Evolutionary conservation across 805 yeast genomes (phyloP).

Genomic region (Saturnispora galanensis): DNA sequence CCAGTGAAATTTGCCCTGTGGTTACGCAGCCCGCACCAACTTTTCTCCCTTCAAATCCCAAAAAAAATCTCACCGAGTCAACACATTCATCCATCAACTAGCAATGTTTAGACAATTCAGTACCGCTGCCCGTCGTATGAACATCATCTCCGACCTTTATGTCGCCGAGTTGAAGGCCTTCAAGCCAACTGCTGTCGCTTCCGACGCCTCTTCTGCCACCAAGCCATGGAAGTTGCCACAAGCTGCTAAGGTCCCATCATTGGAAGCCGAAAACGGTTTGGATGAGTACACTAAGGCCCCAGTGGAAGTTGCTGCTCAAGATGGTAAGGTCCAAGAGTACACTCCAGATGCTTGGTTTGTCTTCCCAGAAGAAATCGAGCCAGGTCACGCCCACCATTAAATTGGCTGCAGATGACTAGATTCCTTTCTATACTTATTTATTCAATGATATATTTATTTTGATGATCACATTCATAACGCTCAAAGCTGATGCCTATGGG

Average conservation of each 20-base stretch:
- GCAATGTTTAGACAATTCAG: slow-evolving; percentile 21
- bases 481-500: neutral
- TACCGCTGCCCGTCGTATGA: slow-evolving; percentile 21
- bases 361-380: slow-evolving; percentile 56
- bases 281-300: slow-evolving; percentile 56
- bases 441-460: slow-evolving; percentile 2
- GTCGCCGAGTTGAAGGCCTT: slow-evolving; percentile 78
- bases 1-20: too few relatives aligned
- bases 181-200: slow-evolving; percentile 72
- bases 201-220: slow-evolving; percentile 70
- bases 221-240: slow-evolving; percentile 77
- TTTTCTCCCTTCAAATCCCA: too few relatives aligned
- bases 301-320: slow-evolving; percentile 63
- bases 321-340: slow-evolving; percentile 37
- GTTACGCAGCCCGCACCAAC: slow-evolving; percentile 1
- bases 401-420: neutral
- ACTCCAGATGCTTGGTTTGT: slow-evolving; percentile 71
- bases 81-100: neutral
- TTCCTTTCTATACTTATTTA: slow-evolving; percentile 1
- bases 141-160: slow-evolving; percentile 78
- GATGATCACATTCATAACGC: neutral
- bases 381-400: slow-evolving; percentile 21
- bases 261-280: slow-evolving; percentile 58
- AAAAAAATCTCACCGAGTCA: neutral
- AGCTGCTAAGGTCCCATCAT: slow-evolving; percentile 64